These are phyloP conservation scores for Cryptomeria japonica DNA, from an alignment of 75 land plant genomes.

Conservation along the genomic window DNA sequence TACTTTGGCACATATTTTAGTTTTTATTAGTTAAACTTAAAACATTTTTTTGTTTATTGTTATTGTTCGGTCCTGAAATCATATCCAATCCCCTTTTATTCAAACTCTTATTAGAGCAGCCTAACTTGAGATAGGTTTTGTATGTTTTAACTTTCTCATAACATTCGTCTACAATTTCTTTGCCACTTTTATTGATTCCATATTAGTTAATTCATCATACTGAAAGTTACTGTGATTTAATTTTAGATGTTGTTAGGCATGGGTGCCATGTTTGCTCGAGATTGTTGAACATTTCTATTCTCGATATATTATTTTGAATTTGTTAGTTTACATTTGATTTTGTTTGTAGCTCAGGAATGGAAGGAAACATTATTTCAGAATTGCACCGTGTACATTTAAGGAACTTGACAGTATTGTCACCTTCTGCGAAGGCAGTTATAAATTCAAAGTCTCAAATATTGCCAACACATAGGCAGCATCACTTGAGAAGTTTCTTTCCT, in stretches of 20 bases:
- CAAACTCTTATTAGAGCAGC: background rate
- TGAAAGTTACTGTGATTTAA: background rate
- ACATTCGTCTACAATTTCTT: background rate
- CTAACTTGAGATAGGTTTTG: background rate
- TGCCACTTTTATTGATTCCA: background rate
- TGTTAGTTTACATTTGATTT: background rate
- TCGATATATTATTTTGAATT: background rate
- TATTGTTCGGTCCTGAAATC: background rate
- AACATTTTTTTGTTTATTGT: background rate
- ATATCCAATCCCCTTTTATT: background rate
- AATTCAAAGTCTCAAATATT: background rate
- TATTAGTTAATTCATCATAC: background rate
- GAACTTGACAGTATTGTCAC: background rate
- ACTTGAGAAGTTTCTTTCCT: background rate
- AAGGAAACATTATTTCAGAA: background rate
- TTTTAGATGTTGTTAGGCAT: background rate
- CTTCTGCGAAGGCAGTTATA: background rate
- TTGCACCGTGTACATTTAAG: background rate
- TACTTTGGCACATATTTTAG: background rate
- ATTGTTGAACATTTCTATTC: background rate
- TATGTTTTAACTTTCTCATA: background rate
- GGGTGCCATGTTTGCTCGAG: background rate
- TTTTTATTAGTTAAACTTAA: background rate
- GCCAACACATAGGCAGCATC: background rate
- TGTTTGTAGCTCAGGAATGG: background rate